Percentiles rank a stretch among this genome's conserved stretches.
Evolutionary conservation across 805 yeast species (phyloP).

Genomic region (Wickerhamiella kurtzmanii): DNA sequence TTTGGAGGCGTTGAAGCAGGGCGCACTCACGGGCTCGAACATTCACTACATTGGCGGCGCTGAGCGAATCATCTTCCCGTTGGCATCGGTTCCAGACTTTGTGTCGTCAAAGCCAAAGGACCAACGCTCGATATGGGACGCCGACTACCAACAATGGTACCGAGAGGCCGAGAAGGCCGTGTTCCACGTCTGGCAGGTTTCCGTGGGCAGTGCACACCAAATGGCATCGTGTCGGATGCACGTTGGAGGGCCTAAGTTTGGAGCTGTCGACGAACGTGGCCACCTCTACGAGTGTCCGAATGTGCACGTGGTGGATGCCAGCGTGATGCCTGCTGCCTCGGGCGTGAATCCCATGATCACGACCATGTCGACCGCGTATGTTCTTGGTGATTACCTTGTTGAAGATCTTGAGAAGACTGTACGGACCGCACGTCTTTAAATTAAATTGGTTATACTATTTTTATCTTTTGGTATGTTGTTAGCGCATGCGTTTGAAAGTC

Average conservation of each 20-base stretch:
- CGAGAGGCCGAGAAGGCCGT: slow-evolving; percentile 14
- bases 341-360: slow-evolving; percentile 44
- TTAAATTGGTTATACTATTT: not conserved
- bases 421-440: not conserved
- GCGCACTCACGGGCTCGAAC: slow-evolving; percentile 31
- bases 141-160: slow-evolving; percentile 29
- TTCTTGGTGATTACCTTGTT: slow-evolving; percentile 29
- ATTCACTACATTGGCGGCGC: slow-evolving; percentile 39
- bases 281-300: slow-evolving; percentile 36
- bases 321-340: slow-evolving; percentile 38
- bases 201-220: slow-evolving; percentile 40
- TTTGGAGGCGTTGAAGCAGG: slow-evolving; percentile 28
- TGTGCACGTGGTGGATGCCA: slow-evolving; percentile 38
- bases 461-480: not conserved
- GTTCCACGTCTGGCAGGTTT: slow-evolving; percentile 22
- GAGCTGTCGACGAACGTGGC: slow-evolving; percentile 35
- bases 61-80: slow-evolving; percentile 26
- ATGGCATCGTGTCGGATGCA: slow-evolving; percentile 39
- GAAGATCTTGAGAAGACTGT: slow-evolving; percentile 18
- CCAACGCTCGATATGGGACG: slow-evolving; percentile 30
- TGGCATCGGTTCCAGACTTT: slow-evolving; percentile 30
- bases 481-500: not conserved
- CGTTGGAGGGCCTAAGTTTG: slow-evolving; percentile 29
- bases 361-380: slow-evolving; percentile 35
- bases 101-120: slow-evolving; percentile 20